Evolutionary conservation across 2,329 filamentous ascomycete species (phyloP).

Genomic region (Atkinsonella hypoxylon): DNA sequence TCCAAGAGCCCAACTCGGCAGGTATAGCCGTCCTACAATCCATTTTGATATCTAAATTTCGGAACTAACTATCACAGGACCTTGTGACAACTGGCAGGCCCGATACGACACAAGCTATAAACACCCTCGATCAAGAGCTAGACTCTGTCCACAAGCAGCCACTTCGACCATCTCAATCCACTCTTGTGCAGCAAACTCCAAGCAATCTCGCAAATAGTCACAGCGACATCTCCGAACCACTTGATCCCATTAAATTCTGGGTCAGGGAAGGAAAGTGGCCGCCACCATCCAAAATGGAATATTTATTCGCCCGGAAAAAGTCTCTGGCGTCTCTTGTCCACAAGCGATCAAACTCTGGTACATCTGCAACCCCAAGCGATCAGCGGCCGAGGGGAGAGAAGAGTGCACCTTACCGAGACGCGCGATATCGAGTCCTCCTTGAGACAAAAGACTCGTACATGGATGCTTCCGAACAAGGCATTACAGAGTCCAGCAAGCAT

Average conservation of each 20-base stretch:
- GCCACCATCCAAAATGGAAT: neutral
- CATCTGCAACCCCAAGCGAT: constrained; percentile 21
- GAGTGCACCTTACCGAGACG: constrained; percentile 21
- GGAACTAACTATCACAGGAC: neutral
- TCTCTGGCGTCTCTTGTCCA: neutral
- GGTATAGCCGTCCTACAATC: neutral
- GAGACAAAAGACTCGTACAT: neutral
- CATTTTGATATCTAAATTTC: neutral
- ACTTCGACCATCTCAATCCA: neutral
- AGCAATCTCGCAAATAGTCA: neutral
- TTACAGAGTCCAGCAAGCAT: constrained; percentile 19
- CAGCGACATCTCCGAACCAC: neutral
- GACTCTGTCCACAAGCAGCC: constrained; percentile 2
- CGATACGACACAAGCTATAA: neutral
- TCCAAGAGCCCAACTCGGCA: neutral
- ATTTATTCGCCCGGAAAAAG: neutral
- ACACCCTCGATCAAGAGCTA: neutral
- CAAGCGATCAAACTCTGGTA: constrained; percentile 5
- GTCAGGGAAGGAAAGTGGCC: constrained; percentile 8
- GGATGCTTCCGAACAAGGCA: constrained; percentile 14
- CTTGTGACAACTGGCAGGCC: neutral
- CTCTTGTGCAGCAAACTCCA: neutral
- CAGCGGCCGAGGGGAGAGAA: constrained; percentile 26
- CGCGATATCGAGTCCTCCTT: neutral
- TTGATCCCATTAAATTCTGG: constrained; percentile 6